Evolutionary conservation across 2,329 filamentous ascomycete species (phyloP).

Genomic region (Alternaria triticina): DNA sequence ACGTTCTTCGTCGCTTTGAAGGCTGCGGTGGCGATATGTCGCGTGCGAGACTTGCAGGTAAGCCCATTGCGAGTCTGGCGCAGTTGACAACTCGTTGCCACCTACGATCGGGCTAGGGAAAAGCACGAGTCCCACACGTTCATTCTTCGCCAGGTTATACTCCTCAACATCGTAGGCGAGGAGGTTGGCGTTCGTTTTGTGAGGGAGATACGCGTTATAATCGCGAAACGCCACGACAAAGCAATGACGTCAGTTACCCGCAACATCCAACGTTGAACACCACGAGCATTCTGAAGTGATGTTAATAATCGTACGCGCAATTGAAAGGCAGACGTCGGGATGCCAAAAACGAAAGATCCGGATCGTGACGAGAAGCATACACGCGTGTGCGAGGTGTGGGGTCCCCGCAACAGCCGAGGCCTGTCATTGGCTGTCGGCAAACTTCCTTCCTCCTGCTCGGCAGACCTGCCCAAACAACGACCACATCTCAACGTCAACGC

Average conservation of each 20-base stretch:
- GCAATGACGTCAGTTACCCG: not conserved
- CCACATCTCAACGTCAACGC: conserved; percentile 2
- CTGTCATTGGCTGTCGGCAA: conserved; percentile 18
- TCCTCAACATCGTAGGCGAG: no score
- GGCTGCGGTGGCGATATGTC: conserved; percentile 33
- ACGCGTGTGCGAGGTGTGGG: conserved; percentile 21
- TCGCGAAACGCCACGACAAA: not conserved
- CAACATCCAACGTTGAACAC: not conserved
- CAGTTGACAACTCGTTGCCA: not conserved
- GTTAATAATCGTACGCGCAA: not conserved
- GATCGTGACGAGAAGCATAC: conserved; percentile 21
- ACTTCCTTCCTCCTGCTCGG: conserved; percentile 16
- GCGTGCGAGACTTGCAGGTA: conserved; percentile 24
- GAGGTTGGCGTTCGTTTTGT: not conserved
- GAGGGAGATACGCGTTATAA: not conserved
- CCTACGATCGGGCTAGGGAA: not conserved
- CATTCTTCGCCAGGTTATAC: not conserved
- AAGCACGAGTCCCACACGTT: not conserved
- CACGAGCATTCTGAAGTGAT: not conserved
- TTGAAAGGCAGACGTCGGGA: conserved; percentile 2
- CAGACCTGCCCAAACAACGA: conserved; percentile 20
- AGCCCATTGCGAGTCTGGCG: conserved; percentile 10
- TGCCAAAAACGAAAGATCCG: conserved; percentile 11
- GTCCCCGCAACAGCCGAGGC: conserved; percentile 9
- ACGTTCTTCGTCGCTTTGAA: conserved; percentile 21